These are phyloP conservation scores for Cladochytrium replicatum DNA, from an alignment of 192 early-diverging fungal genomes.

Conservation along the genomic window DNA sequence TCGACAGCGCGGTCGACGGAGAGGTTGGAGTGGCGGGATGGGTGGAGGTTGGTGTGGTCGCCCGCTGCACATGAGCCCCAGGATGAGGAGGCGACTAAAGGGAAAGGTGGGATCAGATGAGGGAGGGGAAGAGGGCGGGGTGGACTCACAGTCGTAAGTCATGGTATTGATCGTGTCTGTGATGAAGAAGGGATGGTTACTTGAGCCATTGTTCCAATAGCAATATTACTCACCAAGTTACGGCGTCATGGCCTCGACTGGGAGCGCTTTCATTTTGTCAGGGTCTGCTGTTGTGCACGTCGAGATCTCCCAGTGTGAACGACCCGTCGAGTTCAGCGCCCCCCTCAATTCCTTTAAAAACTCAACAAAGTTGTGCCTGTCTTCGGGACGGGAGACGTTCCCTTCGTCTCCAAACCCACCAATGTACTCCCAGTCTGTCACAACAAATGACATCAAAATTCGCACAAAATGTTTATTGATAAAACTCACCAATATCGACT, in stretches of 20 bases:
- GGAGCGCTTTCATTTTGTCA: conserved; percentile 29
- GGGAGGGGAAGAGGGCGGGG: too few relatives aligned
- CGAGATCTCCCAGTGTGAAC: conserved; percentile 27
- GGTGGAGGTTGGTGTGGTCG: conserved; percentile 81
- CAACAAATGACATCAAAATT: too few relatives aligned
- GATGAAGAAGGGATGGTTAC: too few relatives aligned
- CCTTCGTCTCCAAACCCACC: conserved; percentile 40
- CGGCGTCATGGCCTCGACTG: conserved; percentile 21
- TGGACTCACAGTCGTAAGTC: conserved; percentile 77
- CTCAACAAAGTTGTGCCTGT: conserved; percentile 67
- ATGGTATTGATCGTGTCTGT: conserved; percentile 84
- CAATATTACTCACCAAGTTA: too few relatives aligned
- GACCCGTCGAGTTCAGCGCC: conserved; percentile 48
- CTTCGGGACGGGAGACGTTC: conserved; percentile 51
- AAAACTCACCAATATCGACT: too few relatives aligned
- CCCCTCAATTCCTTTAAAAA: conserved; percentile 65
- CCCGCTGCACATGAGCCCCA: conserved; percentile 47
- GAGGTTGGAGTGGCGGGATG: conserved; percentile 48
- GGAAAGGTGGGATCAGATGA: conserved; percentile 50
- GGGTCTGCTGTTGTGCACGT: conserved; percentile 37
- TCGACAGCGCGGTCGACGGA: conserved; percentile 20
- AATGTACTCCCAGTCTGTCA: conserved; percentile 47
- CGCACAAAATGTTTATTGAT: too few relatives aligned
- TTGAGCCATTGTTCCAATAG: too few relatives aligned
- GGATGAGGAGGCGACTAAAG: conserved; percentile 22